Conservation (phyloP, 2,329 filamentous ascomycete species). For the Penicillium thymicola region DNA sequence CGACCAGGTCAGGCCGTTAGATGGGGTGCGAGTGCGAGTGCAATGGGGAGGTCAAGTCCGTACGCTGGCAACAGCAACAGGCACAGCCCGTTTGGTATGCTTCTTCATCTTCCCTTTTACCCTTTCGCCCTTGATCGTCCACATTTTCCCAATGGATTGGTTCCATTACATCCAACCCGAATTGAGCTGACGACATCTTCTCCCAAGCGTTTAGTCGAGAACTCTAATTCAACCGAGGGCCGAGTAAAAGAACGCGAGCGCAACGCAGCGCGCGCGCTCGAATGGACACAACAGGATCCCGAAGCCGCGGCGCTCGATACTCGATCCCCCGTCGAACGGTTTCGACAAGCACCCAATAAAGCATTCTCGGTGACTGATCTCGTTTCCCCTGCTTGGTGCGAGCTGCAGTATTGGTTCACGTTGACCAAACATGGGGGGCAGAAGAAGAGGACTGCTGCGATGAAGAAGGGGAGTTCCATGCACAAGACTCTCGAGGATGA, state of each 20-base stretch:
- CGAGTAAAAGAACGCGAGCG: constrained; percentile 33
- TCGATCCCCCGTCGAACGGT: constrained; percentile 69
- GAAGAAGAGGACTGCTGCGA: constrained; percentile 72
- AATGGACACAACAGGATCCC: constrained; percentile 23
- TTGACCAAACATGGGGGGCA: constrained; percentile 75
- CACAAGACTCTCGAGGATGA: constrained; percentile 83
- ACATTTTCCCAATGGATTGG: background rate
- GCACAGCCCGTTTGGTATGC: constrained; percentile 33
- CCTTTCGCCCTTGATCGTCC: constrained; percentile 45
- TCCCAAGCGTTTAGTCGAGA: constrained; percentile 60
- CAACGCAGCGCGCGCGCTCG: constrained; percentile 25
- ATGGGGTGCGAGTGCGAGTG: constrained; percentile 7
- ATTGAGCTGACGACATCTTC: constrained; percentile 57
- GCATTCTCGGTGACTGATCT: constrained; percentile 85
- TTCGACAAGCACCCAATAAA: constrained; percentile 72
- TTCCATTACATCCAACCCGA: background rate
- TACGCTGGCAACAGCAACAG: constrained; percentile 25
- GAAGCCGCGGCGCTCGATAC: constrained; percentile 37
- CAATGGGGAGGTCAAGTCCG: constrained; percentile 29
- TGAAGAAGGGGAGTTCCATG: constrained; percentile 76
- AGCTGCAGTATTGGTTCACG: constrained; percentile 88
- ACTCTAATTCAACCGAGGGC: constrained; percentile 38
- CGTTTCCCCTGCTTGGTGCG: constrained; percentile 89
- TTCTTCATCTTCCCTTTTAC: constrained; percentile 10
- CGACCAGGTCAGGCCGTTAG: constrained; percentile 17